Percentiles rank a stretch among this genome's conserved stretches.
These are phyloP conservation scores for Cerrena zonata DNA, from an alignment of 1,284 basidiomycete genomes.

Conservation along the genomic window DNA sequence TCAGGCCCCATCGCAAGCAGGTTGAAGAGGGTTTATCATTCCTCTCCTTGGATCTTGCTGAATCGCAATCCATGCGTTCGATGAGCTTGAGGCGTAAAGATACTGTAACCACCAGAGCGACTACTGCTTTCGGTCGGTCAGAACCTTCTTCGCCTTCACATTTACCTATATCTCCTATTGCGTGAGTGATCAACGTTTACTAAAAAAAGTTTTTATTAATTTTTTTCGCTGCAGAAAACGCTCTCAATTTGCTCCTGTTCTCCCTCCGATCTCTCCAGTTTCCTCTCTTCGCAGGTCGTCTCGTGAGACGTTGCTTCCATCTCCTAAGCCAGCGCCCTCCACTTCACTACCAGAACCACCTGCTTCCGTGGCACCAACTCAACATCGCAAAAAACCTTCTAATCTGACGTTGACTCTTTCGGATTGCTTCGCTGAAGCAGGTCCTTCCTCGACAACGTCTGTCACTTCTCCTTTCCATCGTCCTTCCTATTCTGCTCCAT, in stretches of 20 bases:
- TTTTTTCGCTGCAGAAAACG: neutral
- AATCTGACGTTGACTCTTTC: slow-evolving; percentile 21
- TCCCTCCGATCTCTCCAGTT: slow-evolving; percentile 9
- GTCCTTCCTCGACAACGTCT: slow-evolving; percentile 4
- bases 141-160: slow-evolving; percentile 23
- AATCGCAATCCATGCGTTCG: slow-evolving; percentile 41
- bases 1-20: slow-evolving; percentile 22
- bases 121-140: slow-evolving; percentile 20
- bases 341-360: slow-evolving; percentile 39
- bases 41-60: slow-evolving; percentile 55
- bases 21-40: slow-evolving; percentile 37
- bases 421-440: slow-evolving; percentile 16
- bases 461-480: slow-evolving; percentile 19
- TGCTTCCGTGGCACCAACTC: slow-evolving; percentile 8
- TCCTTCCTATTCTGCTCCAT: slow-evolving; percentile 22
- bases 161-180: slow-evolving; percentile 10
- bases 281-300: slow-evolving; percentile 30
- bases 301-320: slow-evolving; percentile 49
- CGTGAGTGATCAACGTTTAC: too few relatives aligned
- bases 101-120: slow-evolving; percentile 24
- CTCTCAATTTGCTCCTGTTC: slow-evolving; percentile 1
- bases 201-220: too few relatives aligned
- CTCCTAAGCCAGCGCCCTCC: slow-evolving; percentile 56
- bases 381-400: slow-evolving; percentile 15
- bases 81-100: slow-evolving; percentile 39